Percentiles rank a stretch among this genome's conserved stretches.
Evolutionary conservation across 148 eudicot species (phyloP).

Genomic region (Fallopia convolvulus): DNA sequence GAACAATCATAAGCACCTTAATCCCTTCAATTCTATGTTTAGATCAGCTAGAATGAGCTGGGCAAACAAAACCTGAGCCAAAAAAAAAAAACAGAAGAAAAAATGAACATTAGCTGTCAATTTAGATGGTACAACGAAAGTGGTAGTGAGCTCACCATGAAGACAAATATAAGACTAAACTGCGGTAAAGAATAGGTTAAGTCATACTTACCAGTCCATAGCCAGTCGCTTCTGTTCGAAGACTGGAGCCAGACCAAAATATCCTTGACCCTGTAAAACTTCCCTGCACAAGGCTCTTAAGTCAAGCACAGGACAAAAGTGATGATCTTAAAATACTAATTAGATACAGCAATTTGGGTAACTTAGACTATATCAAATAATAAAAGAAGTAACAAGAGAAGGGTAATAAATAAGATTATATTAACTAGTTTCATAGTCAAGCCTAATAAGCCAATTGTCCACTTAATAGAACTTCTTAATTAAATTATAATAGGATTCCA

Average conservation of each 20-base stretch:
- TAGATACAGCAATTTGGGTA: background rate
- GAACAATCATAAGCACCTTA: constrained; percentile 42
- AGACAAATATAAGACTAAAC: background rate
- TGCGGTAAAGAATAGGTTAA: constrained; percentile 3
- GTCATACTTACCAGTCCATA: constrained; percentile 72
- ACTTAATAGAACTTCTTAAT: background rate
- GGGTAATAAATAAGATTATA: background rate
- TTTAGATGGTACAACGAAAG: background rate
- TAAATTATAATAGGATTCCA: background rate
- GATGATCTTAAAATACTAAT: background rate
- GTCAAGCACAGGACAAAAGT: background rate
- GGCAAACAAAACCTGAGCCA: constrained; percentile 77
- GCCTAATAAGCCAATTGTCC: background rate
- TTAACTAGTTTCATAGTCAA: background rate
- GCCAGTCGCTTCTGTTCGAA: constrained; percentile 94
- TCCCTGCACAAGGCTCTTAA: constrained; percentile 56
- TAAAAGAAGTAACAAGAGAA: background rate
- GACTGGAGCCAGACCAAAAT: constrained; percentile 92
- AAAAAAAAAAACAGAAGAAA: constrained; percentile 23
- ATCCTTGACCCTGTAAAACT: constrained; percentile 89
- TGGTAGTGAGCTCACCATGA: background rate
- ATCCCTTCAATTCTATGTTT: constrained; percentile 84
- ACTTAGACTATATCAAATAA: background rate
- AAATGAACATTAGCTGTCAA: constrained; percentile 2
- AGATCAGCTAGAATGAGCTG: constrained; percentile 83